Conservation (phyloP, 2,329 filamentous ascomycete genomes). For the Scedosporium minutisporum region DNA sequence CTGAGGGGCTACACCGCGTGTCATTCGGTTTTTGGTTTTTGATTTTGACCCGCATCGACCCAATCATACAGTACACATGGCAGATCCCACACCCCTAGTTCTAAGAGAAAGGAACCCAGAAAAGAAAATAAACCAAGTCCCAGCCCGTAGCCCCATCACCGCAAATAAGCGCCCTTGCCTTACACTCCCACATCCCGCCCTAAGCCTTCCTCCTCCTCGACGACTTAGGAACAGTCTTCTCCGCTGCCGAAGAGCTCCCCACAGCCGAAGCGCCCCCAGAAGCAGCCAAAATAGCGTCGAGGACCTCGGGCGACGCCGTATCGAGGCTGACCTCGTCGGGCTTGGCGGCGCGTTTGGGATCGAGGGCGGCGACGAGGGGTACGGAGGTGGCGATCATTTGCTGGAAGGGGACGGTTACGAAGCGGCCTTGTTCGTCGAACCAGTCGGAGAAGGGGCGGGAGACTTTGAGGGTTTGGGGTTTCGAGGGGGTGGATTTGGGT, state of each 20-base stretch:
- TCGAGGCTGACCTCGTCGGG: slow-evolving; percentile 23
- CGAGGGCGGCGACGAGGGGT: slow-evolving; percentile 53
- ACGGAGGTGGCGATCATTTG: slow-evolving; percentile 63
- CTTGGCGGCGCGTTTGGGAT: slow-evolving; percentile 44
- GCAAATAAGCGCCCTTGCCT: background rate
- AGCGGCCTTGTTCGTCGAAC: slow-evolving; percentile 66
- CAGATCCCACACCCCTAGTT: background rate
- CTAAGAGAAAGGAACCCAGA: background rate
- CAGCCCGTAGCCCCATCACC: background rate
- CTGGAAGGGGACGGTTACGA: slow-evolving; percentile 69
- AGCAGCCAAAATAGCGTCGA: slow-evolving; percentile 36
- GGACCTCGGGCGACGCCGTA: slow-evolving; percentile 33
- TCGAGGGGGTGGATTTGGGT: slow-evolving; percentile 20
- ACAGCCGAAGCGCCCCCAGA: slow-evolving; percentile 16
- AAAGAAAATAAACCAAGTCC: background rate
- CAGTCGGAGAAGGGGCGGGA: slow-evolving; percentile 60
- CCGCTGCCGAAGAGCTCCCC: background rate
- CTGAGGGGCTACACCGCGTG: background rate
- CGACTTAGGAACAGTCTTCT: background rate
- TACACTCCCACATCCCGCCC: background rate
- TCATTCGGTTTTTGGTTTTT: background rate
- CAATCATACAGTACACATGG: background rate
- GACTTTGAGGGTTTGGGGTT: slow-evolving; percentile 40
- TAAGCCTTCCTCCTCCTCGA: slow-evolving; percentile 7
- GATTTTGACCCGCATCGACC: background rate